phyloP scores from a whole-genome alignment of 768 basidiomycete species.

The Inosperma sp. region DNA sequence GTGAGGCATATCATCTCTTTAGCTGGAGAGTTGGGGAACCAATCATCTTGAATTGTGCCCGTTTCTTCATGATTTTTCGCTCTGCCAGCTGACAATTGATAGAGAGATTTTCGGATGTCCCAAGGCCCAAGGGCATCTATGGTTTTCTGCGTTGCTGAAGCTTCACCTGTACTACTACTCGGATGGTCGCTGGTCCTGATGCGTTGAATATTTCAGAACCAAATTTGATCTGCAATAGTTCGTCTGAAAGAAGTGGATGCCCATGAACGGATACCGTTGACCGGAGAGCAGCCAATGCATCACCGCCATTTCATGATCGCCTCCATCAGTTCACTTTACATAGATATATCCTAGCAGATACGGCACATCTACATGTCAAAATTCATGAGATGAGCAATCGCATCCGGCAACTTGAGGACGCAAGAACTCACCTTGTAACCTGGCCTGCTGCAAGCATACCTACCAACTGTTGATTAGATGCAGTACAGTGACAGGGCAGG shows the following conservation, averaged over 20 bases:
- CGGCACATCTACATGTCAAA: constrained; percentile 45
- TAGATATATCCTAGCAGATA: constrained; percentile 62
- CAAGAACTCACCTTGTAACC: constrained; percentile 38
- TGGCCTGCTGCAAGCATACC: constrained; percentile 50
- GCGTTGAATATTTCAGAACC: constrained; percentile 46
- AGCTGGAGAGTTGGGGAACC: no score
- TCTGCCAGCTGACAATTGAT: no score
- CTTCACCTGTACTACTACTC: constrained; percentile 15
- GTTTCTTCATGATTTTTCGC: no score
- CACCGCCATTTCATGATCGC: constrained; percentile 61
- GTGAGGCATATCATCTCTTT: no score
- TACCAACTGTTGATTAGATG: constrained; percentile 16
- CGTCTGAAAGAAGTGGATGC: constrained; percentile 58
- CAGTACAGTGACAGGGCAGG: neutral
- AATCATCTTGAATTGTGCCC: no score
- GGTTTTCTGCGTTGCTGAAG: constrained; percentile 29
- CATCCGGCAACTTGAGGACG: neutral
- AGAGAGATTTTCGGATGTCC: no score
- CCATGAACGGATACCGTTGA: constrained; percentile 50
- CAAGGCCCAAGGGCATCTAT: constrained; percentile 63
- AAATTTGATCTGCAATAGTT: constrained; percentile 52
- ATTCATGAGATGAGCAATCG: neutral
- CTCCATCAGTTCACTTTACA: constrained; percentile 64
- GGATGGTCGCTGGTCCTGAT: constrained; percentile 16
- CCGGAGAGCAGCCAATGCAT: constrained; percentile 60